These are phyloP conservation scores for Suhomyces canberraensis DNA, from an alignment of 805 yeast species.

Conservation along the genomic window DNA sequence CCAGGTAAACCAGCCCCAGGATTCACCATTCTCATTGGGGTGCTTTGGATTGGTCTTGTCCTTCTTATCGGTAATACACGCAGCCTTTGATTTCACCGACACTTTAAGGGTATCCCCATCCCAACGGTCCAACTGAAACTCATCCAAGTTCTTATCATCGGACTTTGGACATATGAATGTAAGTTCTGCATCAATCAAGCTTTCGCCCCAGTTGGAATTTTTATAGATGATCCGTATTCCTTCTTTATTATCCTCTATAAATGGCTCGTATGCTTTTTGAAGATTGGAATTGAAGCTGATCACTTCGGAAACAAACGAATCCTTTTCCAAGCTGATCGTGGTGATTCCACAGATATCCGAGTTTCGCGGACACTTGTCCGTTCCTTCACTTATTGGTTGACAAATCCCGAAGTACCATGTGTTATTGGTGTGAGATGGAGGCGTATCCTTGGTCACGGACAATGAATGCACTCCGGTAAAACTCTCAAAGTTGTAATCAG, in stretches of 20 bases:
- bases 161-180: slow-evolving; percentile 45
- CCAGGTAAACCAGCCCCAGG: slow-evolving; percentile 85
- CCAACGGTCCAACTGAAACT: slow-evolving; percentile 34
- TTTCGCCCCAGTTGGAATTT: slow-evolving; percentile 72
- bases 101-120: slow-evolving; percentile 30
- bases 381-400: slow-evolving; percentile 41
- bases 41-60: slow-evolving; percentile 24
- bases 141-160: slow-evolving; percentile 12
- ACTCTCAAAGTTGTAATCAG: slow-evolving; percentile 39
- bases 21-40: slow-evolving; percentile 32
- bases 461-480: slow-evolving; percentile 48
- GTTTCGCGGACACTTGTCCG: slow-evolving; percentile 60
- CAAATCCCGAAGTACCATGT: slow-evolving; percentile 76
- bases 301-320: slow-evolving; percentile 54
- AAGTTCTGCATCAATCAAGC: slow-evolving; percentile 44
- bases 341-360: slow-evolving; percentile 80
- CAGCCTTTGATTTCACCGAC: slow-evolving; percentile 33
- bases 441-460: slow-evolving; percentile 52
- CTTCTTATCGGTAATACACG: slow-evolving; percentile 35
- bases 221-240: slow-evolving; percentile 40
- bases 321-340: slow-evolving; percentile 49
- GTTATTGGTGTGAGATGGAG: slow-evolving; percentile 66
- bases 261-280: slow-evolving; percentile 25
- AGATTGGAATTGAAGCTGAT: slow-evolving; percentile 52
- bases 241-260: slow-evolving; percentile 23